Base-by-base conservation (phyloP, 164 flowering plant species). In the Dillenia suffruticosa region DNA sequence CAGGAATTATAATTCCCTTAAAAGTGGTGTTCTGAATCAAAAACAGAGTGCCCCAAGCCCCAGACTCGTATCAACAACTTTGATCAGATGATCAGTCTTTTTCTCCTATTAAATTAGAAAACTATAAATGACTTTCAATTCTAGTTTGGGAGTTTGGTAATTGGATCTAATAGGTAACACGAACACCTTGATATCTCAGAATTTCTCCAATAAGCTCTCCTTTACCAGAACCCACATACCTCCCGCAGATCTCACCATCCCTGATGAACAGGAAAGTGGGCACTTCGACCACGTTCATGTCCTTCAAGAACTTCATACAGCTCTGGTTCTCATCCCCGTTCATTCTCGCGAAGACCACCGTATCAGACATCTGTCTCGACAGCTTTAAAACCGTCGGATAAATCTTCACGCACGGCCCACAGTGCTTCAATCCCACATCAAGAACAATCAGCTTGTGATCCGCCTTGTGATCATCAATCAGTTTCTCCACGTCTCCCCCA, bases 331-430 rank as follows among this genome's bases (percentile, higher is more conserved):
- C 98, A 66, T 93, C 98, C 0, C 98, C 98, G 68, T 93, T 88
- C 97, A 93, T 90, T 59, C 98, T 74, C 1, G 97, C 98, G 56
- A 93, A 93, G 46, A 80, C 92, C 46, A 82, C 98, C 1, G 81
- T 80, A 17, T 84, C 97, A 10, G 56, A 51, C 98, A 93, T 93
- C 76, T 81, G 84, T 70, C 68, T 76, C 10, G 98, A 93, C 64
- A 93, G 70, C 79, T 85, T 93, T 1, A 90, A 2, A 69, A 93
- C 98, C 69, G 94, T 88, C 15, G 98, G 97, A 67, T 90, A 93
- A 1, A 93, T 96, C 84, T 93, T 88, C 44, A 93, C 98, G 68
- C 98, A 93, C 1, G 97, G 97, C n/a, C 98, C 98, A 59, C 97
- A 93, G 55, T 93, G 92, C 74, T 93, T 93, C 65, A 93, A 66